Evolutionary conservation across 345 rosid genomes (phyloP).

Genomic region (Gynandropsis gynandra): DNA sequence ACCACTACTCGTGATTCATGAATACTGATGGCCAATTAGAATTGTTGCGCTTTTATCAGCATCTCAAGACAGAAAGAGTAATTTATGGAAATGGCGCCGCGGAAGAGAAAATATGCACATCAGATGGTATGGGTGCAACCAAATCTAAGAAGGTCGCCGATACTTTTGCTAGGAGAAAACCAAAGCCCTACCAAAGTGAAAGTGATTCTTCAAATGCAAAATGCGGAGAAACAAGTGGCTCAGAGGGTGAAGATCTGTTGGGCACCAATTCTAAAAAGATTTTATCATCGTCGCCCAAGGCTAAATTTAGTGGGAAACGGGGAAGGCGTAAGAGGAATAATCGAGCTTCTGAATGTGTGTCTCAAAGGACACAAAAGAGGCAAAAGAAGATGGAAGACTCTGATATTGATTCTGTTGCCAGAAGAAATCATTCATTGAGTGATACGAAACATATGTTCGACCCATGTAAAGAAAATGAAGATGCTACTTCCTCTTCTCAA

Average conservation of each 20-base stretch:
- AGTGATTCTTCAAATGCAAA: conserved; percentile 92
- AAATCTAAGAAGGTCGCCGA: conserved; percentile 46
- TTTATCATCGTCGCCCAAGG: conserved; percentile 51
- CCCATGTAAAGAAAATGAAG: conserved; percentile 64
- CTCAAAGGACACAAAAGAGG: conserved; percentile 68
- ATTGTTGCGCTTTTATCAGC: conserved; percentile 31
- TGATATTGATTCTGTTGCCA: conserved; percentile 69
- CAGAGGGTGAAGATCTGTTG: no score
- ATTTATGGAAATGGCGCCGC: conserved; percentile 28
- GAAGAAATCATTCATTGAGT: conserved; percentile 43
- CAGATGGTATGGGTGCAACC: conserved; percentile 42
- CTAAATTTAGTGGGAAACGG: conserved; percentile 50
- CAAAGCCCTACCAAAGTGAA: conserved; percentile 69
- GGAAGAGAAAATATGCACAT: conserved; percentile 43
- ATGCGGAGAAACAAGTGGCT: no score
- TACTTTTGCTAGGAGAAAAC: conserved; percentile 42
- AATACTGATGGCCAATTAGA: conserved; percentile 6
- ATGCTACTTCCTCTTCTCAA: conserved; percentile 64
- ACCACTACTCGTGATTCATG: conserved; percentile 4
- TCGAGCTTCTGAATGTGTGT: conserved; percentile 77
- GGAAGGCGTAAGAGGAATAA: conserved; percentile 71
- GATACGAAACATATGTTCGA: conserved; percentile 46
- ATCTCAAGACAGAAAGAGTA: conserved; percentile 48
- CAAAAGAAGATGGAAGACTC: conserved; percentile 66
- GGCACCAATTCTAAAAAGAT: conserved; percentile 36